Base-by-base conservation (phyloP, 331 rosid species). In the Pyrus hybrid region DNA sequence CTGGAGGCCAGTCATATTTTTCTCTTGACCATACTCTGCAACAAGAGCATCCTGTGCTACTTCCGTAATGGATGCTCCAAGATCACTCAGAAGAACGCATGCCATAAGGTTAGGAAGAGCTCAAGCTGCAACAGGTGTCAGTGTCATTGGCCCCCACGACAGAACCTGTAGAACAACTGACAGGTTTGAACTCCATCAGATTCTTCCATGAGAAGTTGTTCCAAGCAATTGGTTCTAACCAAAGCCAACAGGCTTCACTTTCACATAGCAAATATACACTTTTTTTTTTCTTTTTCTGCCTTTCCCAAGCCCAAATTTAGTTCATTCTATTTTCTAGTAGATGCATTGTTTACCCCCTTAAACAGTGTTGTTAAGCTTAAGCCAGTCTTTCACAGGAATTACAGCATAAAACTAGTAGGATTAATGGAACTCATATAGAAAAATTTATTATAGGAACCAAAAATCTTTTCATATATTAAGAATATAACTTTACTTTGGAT, bases 11-110 rank as follows among this genome's bases (percentile, higher is more conserved):
- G 84, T 80, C 8, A 89, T 81, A 75, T 83, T 87, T 76, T 91
- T 88, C 74, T 80, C 80, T 76, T 79, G 87, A 30, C 97, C 98
- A 61, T 88, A 91, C 68, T 94, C 98, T 33, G 97, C 91, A 10
- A 91, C 88, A 77, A 94, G 93, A 73, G 97, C 98, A 85, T 94
- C 98, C 73, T 91, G 89, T 47, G 96, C 93, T 8, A 94, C 97
- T 84, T 94, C 97, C 28, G 92, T 80, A 60, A 94, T 73, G 18
- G 98, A 94, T 53, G 95, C 98, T 75, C 98, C 97, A n/a, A 91
- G 83, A 83, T 94, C 90, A 73, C 98, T 85, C 69, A 94, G 88
- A 80, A 94, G 94, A 72, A 85, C 89, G 62, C 85, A 77, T 5
- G 76, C 87, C 83, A 89, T 79, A 64, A 94, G 76, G 73, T 81